These are phyloP conservation scores for Aspergillus coremiiformis DNA, from an alignment of 495 filamentous ascomycete species.

Conservation along the genomic window DNA sequence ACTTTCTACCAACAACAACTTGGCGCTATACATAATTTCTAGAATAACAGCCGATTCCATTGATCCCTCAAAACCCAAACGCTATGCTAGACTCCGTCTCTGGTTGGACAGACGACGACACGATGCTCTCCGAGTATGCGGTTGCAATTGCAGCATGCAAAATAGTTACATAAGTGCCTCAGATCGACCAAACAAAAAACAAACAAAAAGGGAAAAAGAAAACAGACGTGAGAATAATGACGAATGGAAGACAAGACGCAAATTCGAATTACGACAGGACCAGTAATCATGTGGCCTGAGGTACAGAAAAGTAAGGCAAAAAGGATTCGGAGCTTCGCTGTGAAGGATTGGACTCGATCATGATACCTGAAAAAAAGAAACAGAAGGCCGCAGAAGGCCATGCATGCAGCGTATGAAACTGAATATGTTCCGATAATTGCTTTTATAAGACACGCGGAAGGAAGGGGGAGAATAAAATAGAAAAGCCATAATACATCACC, in stretches of 20 bases:
- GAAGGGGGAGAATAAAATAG: neutral
- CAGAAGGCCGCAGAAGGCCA: neutral
- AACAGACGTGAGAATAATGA: neutral
- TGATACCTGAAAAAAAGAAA: neutral
- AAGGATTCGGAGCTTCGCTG: neutral
- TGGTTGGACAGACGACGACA: conserved; percentile 1
- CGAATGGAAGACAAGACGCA: neutral
- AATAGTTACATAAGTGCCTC: conserved; percentile 2
- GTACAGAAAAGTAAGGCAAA: neutral
- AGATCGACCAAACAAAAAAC: neutral
- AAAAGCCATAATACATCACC: conserved; percentile 11
- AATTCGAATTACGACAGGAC: neutral
- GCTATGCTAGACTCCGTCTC: conserved; percentile 3
- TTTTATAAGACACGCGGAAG: neutral
- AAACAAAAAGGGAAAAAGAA: neutral
- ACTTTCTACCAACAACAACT: neutral
- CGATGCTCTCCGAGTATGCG: neutral
- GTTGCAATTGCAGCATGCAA: conserved; percentile 1
- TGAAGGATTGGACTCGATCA: neutral
- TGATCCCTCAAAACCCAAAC: neutral
- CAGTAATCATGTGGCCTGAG: neutral
- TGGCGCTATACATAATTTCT: neutral
- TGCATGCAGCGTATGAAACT: conserved; percentile 5
- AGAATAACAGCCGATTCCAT: neutral
- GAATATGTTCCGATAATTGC: neutral